A percentile compares a stretch with the other conserved stretches of the same genome.
These are phyloP conservation scores for Saccharomycopsis hybrid DNA, from an alignment of 1,139 yeast species.

Conservation along the genomic window DNA sequence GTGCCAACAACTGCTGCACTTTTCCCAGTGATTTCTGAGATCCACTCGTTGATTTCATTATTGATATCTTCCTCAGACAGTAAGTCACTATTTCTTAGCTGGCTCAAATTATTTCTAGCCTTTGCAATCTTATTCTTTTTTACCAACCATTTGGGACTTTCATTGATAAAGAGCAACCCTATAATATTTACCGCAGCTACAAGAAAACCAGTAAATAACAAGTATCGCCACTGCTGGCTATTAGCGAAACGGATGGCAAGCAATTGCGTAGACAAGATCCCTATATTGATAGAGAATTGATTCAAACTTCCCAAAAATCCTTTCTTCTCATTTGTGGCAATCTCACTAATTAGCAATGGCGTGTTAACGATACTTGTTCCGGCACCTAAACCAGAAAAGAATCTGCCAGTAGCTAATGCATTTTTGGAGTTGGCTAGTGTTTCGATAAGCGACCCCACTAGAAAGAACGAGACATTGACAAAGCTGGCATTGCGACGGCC, in stretches of 20 bases:
- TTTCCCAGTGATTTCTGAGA: slow-evolving; percentile 16
- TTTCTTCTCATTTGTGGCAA: slow-evolving; percentile 59
- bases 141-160: slow-evolving; percentile 80
- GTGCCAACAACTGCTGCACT: background rate
- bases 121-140: slow-evolving; percentile 30
- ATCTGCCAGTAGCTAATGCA: slow-evolving; percentile 58
- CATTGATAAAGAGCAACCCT: slow-evolving; percentile 46
- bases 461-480: slow-evolving; percentile 48
- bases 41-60: slow-evolving; percentile 14
- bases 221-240: slow-evolving; percentile 61
- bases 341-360: slow-evolving; percentile 74
- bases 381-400: slow-evolving; percentile 77
- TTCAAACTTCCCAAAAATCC: slow-evolving; percentile 85
- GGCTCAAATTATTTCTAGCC: slow-evolving; percentile 32
- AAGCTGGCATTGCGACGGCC: slow-evolving; percentile 62
- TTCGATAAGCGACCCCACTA: slow-evolving; percentile 64
- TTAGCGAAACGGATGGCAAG: slow-evolving; percentile 66
- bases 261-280: slow-evolving; percentile 73
- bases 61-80: slow-evolving; percentile 26
- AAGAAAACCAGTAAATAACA: slow-evolving; percentile 53
- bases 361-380: slow-evolving; percentile 83
- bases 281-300: slow-evolving; percentile 78
- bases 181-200: slow-evolving; percentile 47
- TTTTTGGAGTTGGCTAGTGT: slow-evolving; percentile 42
- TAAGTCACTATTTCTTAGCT: slow-evolving; percentile 17